phyloP scores from a whole-genome alignment of 2,329 filamentous ascomycete species.

The Colletotrichum lentis region DNA sequence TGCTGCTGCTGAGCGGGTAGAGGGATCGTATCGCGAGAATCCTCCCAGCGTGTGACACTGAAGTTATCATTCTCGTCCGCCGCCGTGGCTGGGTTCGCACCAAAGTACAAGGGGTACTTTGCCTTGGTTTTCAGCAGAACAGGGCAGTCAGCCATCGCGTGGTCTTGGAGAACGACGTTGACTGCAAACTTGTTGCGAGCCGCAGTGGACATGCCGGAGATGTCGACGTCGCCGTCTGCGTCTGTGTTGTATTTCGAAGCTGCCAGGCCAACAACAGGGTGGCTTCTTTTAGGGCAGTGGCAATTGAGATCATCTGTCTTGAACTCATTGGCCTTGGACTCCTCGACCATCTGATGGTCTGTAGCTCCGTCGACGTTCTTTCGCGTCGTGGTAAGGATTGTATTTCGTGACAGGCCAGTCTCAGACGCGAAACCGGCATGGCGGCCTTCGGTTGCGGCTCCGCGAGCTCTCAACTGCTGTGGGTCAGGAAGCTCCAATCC shows the following conservation, averaged over 20 bases:
- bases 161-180: constrained; percentile 22
- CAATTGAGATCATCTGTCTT: background rate
- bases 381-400: too few relatives aligned
- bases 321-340: background rate
- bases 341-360: background rate
- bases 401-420: background rate
- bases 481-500: constrained; percentile 6
- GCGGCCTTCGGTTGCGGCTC: background rate
- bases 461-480: background rate
- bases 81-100: constrained; percentile 22
- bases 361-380: background rate
- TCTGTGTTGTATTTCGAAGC: constrained; percentile 12
- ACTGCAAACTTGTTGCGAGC: constrained; percentile 21
- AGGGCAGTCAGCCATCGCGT: constrained; percentile 24
- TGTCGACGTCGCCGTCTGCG: constrained; percentile 7
- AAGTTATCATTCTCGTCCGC: constrained; percentile 3
- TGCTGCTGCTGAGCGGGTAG: background rate
- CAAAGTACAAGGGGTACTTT: constrained; percentile 21
- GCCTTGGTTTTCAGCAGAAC: constrained; percentile 4
- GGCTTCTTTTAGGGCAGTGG: constrained; percentile 17
- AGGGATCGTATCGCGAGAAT: background rate
- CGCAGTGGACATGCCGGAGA: constrained; percentile 1
- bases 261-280: constrained; percentile 12
- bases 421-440: background rate
- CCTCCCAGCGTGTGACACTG: background rate